Percentiles rank a stretch among this genome's conserved stretches.
Conservation (phyloP, 805 yeast species). For the Candida sanyiensis region DNA sequence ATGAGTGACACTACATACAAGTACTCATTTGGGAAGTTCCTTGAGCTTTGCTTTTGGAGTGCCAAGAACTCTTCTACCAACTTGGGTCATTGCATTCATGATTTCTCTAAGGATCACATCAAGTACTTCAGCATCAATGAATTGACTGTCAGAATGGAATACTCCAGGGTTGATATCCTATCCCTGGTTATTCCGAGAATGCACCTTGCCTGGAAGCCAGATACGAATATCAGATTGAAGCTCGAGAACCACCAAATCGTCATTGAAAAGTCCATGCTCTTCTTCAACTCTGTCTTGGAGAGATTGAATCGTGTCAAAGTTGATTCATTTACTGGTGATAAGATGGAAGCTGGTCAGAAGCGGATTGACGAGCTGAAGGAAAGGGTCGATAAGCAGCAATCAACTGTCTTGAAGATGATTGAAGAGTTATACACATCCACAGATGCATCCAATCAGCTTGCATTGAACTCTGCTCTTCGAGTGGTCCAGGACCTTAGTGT, state of each 20-base stretch:
- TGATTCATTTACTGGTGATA: constrained; percentile 66
- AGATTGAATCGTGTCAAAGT: constrained; percentile 71
- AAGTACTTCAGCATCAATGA: constrained; percentile 81
- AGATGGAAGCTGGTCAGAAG: constrained; percentile 60
- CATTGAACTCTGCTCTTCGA: constrained; percentile 63
- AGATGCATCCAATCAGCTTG: constrained; percentile 58
- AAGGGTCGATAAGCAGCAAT: constrained; percentile 47
- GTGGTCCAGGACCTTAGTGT: constrained; percentile 77
- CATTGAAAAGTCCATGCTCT: constrained; percentile 44
- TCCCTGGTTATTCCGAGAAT: constrained; percentile 76
- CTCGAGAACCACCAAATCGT: constrained; percentile 54
- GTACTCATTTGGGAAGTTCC: constrained; percentile 86
- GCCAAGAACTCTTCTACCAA: constrained; percentile 47
- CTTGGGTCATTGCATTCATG: constrained; percentile 68
- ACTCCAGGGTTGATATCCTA: constrained; percentile 65
- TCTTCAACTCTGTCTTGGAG: constrained; percentile 67
- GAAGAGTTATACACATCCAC: constrained; percentile 49
- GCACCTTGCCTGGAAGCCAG: constrained; percentile 65
- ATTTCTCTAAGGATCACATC: constrained; percentile 73
- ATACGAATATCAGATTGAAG: constrained; percentile 62
- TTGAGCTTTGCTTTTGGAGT: constrained; percentile 82
- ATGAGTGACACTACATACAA: constrained; percentile 87
- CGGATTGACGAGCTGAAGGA: constrained; percentile 53
- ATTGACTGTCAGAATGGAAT: constrained; percentile 72
- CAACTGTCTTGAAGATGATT: constrained; percentile 38